Percentiles rank a stretch among this genome's conserved stretches.
Conservation (phyloP, 345 rosid species). For the Ceriops tagal region DNA sequence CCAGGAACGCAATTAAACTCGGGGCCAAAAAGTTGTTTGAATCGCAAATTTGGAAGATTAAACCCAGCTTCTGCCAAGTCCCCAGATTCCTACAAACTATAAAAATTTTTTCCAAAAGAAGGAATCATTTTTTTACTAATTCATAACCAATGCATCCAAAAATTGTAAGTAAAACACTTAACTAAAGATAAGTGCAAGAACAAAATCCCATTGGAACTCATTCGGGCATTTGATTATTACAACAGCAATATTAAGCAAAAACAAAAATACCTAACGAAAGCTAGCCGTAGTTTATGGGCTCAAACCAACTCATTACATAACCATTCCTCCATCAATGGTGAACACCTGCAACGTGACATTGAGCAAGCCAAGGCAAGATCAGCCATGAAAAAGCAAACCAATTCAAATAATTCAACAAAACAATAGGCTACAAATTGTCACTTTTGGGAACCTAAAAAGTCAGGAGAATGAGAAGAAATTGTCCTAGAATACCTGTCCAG, state of each 20-base stretch:
- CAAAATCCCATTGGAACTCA: constrained; percentile 16
- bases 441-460: not conserved
- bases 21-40: no score
- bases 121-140: not conserved
- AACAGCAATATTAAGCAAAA: constrained; percentile 1
- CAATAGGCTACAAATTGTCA: not conserved
- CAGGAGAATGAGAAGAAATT: constrained; percentile 2
- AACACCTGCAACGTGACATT: constrained; percentile 47
- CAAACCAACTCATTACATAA: constrained; percentile 40
- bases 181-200: not conserved
- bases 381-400: not conserved
- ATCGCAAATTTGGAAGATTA: no score
- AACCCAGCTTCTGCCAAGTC: no score
- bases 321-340: constrained; percentile 96
- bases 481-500: constrained; percentile 67
- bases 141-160: not conserved
- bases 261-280: constrained; percentile 1
- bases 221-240: constrained; percentile 17
- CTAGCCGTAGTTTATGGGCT: not conserved
- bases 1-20: no score
- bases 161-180: not conserved
- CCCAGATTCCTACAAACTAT: no score
- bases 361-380: not conserved
- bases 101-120: no score
- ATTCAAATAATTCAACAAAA: not conserved